Evolutionary conservation across 192 early-diverging fungal genomes (phyloP).

Genomic region (Jimgerdemannia flammicorona): DNA sequence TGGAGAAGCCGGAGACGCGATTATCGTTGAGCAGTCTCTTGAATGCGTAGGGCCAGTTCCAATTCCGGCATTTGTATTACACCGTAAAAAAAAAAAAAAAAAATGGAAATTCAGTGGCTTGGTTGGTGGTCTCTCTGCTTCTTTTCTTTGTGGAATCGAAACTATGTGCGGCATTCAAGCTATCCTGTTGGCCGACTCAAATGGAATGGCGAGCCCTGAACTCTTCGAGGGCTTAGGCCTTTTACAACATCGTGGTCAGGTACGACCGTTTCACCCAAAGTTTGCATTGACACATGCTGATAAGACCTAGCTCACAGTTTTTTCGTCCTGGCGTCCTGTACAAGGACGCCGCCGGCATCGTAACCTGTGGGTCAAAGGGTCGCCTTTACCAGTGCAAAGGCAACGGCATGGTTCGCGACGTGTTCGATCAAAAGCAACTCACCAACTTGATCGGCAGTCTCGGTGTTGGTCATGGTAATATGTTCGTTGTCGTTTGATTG

Average conservation of each 20-base stretch:
- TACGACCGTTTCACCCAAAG: conserved; percentile 25
- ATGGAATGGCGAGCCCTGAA: conserved; percentile 74
- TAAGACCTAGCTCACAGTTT: neutral
- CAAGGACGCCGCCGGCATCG: conserved; percentile 98
- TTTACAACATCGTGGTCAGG: conserved; percentile 98
- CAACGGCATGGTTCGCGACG: conserved; percentile 99
- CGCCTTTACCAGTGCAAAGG: conserved; percentile 98
- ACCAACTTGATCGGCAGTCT: conserved; percentile 78
- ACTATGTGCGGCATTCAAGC: conserved; percentile 89
- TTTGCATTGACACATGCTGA: neutral
- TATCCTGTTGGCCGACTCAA: conserved; percentile 76
- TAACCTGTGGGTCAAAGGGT: conserved; percentile 96
- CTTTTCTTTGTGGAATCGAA: no score
- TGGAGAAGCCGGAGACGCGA: no score
- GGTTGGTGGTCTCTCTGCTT: no score
- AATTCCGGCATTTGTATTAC: no score
- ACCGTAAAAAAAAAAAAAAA: no score
- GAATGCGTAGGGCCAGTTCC: no score
- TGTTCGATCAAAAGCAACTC: conserved; percentile 82
- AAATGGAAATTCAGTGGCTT: no score
- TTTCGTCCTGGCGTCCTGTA: neutral
- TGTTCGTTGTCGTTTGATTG: no score
- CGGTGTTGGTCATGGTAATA: conserved; percentile 95
- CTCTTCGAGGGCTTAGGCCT: conserved; percentile 92
- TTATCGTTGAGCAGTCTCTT: no score